Evolutionary conservation across 2,329 filamentous ascomycete species (phyloP), one percentile per base, ranked within the genome.

Genomic region (Dactylellina drechsleri): DNA sequence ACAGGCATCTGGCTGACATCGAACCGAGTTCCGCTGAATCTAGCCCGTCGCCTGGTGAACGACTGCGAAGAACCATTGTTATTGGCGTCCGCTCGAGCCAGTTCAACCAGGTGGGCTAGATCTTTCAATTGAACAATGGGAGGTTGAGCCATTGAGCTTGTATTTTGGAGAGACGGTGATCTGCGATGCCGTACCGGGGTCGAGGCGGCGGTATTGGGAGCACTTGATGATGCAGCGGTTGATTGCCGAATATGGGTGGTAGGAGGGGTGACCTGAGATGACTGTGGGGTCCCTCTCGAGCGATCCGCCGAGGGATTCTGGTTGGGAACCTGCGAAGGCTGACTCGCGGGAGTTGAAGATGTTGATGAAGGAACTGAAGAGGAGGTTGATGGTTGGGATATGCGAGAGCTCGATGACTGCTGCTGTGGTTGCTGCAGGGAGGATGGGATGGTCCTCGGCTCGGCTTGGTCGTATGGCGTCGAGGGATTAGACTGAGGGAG

Each of bases 1-100:
- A 98, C 96, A 61, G 95, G 95, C 94, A 99, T 98, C 62, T 89
- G 91, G 83, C 93, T 97, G 79, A 99, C 97, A 82, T 98, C 95
- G 81, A 97, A 99, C 81, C 89, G 87, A 66, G 86, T 86, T 62
- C 85, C 70, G 78, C 61, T 81, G 76, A 81, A 73, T 45, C 76
- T 76, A 50, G 72, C 52, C n/a, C 73, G 66, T 50, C 60, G 40
- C 47, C 71, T 77, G 43, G 76, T 49, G 52, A 76, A 75, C 4
- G 66, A 54, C 28, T 72, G 77, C 49, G 78, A 78, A 66, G 71
- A 73, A 60, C 67, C 45, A 60, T 73, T 76, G 65, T 76, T 70
- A 57, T 65, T 66, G 71, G 76, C 62, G 45, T 97, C 92, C 77
- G 94, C 90, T 77, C 87, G 89, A 26, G 92, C 93, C 77, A 99